phyloP scores from a whole-genome alignment of 768 basidiomycete genomes.

The Auriculariales sp. region DNA sequence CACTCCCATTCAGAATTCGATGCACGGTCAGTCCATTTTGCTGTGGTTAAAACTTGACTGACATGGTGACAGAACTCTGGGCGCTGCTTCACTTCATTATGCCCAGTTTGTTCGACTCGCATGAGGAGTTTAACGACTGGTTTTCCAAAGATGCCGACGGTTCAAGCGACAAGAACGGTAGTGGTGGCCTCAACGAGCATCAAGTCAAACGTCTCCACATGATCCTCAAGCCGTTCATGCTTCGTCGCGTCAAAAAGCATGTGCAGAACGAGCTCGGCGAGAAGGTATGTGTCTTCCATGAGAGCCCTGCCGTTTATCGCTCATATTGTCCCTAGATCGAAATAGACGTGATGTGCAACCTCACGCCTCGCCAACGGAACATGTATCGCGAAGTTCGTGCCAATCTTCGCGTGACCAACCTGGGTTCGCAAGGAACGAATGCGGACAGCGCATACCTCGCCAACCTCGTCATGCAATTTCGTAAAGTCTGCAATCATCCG shows the following conservation, averaged over 20 bases:
- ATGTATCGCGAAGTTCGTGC: constrained; percentile 83
- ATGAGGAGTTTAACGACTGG: constrained; percentile 99
- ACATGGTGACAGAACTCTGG: constrained; percentile 64
- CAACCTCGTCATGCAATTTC: constrained; percentile 99
- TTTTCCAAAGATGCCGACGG: constrained; percentile 99
- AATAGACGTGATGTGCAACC: constrained; percentile 84
- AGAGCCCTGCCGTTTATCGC: neutral
- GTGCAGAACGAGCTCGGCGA: constrained; percentile 99
- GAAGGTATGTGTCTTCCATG: constrained; percentile 42
- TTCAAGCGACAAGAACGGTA: constrained; percentile 73
- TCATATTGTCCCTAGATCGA: constrained; percentile 55
- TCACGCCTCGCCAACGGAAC: constrained; percentile 81
- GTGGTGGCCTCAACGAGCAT: constrained; percentile 83
- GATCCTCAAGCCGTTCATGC: constrained; percentile 99
- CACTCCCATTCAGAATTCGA: constrained; percentile 97
- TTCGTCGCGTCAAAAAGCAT: constrained; percentile 90
- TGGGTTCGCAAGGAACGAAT: constrained; percentile 81
- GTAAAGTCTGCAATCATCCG: constrained; percentile 98
- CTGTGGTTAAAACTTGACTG: neutral
- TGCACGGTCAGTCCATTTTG: constrained; percentile 61
- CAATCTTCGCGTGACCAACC: constrained; percentile 88
- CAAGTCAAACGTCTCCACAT: constrained; percentile 91
- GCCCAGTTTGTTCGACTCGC: constrained; percentile 97
- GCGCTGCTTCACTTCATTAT: constrained; percentile 98
- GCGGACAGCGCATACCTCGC: constrained; percentile 88